Conservation (phyloP, 176 grass and related monocot genomes). For the sorghum (Sorghum bicolor) region Sorghum_bicolor_NCBIv3 NC_012873.2:56353001-56353500, state of each 20-base stretch:
- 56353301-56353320: slow-evolving; percentile 95
- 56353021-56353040: too few relatives aligned
- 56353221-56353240: slow-evolving; percentile 11
- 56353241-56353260: background rate
- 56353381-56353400: slow-evolving; percentile 87
- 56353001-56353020: too few relatives aligned
- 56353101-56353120: too few relatives aligned
- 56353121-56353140: too few relatives aligned
- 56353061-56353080: too few relatives aligned
- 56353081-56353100: too few relatives aligned
- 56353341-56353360: slow-evolving; percentile 93
- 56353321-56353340: slow-evolving; percentile 99
- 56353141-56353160: slow-evolving; percentile 5
- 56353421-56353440: slow-evolving; percentile 99
- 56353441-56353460: slow-evolving; percentile 99
- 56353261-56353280: slow-evolving; percentile 23
- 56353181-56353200: background rate
- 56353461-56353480: slow-evolving; percentile 94
- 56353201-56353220: background rate
- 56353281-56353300: slow-evolving; percentile 20
- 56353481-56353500: slow-evolving; percentile 84
- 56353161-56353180: background rate
- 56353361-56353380: slow-evolving; percentile 74
- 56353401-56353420: slow-evolving; percentile 93
- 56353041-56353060: too few relatives aligned